Conservation (phyloP, 2,329 filamentous ascomycete genomes). For the Graphilbum sp. region DNA sequence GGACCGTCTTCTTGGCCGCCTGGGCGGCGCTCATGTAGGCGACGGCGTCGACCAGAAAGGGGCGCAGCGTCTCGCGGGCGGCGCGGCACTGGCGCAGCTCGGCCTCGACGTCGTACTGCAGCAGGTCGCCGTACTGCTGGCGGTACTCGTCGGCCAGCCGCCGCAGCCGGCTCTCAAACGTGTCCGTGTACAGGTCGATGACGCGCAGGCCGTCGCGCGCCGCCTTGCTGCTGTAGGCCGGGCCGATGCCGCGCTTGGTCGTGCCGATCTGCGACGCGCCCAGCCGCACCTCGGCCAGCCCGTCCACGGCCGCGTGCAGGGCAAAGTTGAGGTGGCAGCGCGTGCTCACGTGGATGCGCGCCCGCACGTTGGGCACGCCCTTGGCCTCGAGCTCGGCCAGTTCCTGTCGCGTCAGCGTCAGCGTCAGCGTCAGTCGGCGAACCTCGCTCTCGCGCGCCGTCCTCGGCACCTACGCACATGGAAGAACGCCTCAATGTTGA, state of each 20-base stretch:
- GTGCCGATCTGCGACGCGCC: slow-evolving; percentile 16
- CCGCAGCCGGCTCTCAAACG: slow-evolving; percentile 51
- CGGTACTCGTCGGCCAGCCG: slow-evolving; percentile 44
- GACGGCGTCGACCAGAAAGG: slow-evolving; percentile 48
- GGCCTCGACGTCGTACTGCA: slow-evolving; percentile 48
- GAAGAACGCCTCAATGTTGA: slow-evolving; percentile 38
- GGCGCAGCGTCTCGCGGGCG: slow-evolving; percentile 38
- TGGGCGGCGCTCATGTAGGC: slow-evolving; percentile 36
- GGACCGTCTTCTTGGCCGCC: slow-evolving; percentile 32
- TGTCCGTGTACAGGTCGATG: slow-evolving; percentile 50
- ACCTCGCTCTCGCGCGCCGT: too few relatives aligned
- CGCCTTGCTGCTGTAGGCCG: slow-evolving; percentile 34
- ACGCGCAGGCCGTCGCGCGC: slow-evolving; percentile 49
- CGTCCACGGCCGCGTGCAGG: slow-evolving; percentile 51
- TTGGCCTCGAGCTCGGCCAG: slow-evolving; percentile 22
- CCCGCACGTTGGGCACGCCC: slow-evolving; percentile 20
- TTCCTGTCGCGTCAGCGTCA: slow-evolving; percentile 12
- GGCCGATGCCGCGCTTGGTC: slow-evolving; percentile 11
- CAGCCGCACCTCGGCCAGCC: slow-evolving; percentile 21
- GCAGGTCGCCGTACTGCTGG: slow-evolving; percentile 47
- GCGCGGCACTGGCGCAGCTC: slow-evolving; percentile 47
- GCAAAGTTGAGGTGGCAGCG: slow-evolving; percentile 48
- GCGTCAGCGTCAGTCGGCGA: too few relatives aligned
- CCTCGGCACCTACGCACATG: slow-evolving; percentile 3
- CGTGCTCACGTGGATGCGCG: slow-evolving; percentile 45